Conservation (phyloP, 768 basidiomycete genomes). For the Tylopilus rubrobrunneus region DNA sequence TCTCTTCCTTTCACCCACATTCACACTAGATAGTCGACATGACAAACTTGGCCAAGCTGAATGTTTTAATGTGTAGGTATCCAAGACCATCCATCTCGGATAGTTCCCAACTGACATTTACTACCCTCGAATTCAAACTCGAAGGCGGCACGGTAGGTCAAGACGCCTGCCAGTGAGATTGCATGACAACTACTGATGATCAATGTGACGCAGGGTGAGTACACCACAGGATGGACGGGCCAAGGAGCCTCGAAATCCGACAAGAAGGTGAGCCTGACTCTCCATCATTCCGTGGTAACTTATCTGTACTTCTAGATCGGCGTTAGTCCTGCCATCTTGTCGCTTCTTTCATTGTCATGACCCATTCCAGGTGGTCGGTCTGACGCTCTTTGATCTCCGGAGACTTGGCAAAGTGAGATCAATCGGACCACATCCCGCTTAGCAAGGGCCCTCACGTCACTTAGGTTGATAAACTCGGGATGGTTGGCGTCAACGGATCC, state of each 20-base stretch:
- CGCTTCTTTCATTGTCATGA: constrained; percentile 10
- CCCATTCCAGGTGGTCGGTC: constrained; percentile 67
- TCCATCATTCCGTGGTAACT: background rate
- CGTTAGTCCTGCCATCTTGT: constrained; percentile 37
- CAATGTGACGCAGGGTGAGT: constrained; percentile 58
- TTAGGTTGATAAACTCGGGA: constrained; percentile 68
- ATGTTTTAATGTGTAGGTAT: constrained; percentile 74
- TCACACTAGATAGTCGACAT: background rate
- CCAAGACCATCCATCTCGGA: background rate
- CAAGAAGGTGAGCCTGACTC: constrained; percentile 66
- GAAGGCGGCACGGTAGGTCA: constrained; percentile 45
- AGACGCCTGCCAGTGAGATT: no score
- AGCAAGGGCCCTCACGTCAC: background rate
- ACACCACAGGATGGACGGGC: constrained; percentile 92
- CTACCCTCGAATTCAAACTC: constrained; percentile 1
- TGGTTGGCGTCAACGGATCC: constrained; percentile 86
- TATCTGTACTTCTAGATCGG: constrained; percentile 49
- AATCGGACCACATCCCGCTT: background rate
- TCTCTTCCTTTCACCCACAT: no score
- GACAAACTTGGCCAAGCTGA: constrained; percentile 43
- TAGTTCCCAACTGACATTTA: constrained; percentile 1
- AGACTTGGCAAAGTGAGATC: constrained; percentile 65
- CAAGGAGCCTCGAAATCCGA: constrained; percentile 92
- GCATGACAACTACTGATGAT: background rate
- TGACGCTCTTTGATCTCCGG: constrained; percentile 87